These are phyloP conservation scores for Talaromyces piceae DNA, from an alignment of 2,329 filamentous ascomycete genomes.

Conservation along the genomic window DNA sequence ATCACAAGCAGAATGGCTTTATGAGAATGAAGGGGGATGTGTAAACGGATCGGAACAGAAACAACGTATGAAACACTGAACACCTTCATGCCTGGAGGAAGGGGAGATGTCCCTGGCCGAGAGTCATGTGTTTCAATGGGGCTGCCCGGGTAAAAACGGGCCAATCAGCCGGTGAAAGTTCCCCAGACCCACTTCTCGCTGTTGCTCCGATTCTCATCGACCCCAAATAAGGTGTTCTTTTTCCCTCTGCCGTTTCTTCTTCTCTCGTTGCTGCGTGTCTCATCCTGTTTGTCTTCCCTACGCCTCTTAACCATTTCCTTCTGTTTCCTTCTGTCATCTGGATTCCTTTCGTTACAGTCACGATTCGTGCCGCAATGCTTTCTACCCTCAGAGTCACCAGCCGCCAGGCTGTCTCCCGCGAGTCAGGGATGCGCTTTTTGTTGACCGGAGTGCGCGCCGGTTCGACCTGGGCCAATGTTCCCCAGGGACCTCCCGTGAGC, in stretches of 20 bases:
- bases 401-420: conserved; percentile 33
- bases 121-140: not conserved
- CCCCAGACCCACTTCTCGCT: not conserved
- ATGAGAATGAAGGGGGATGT: not conserved
- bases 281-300: not conserved
- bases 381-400: conserved; percentile 40
- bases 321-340: not conserved
- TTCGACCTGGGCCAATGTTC: conserved; percentile 84
- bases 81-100: not conserved
- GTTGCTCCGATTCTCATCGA: not conserved
- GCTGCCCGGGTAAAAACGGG: not conserved
- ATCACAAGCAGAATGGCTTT: not conserved
- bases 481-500: conserved; percentile 88
- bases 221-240: not conserved
- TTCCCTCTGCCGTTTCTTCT: not conserved
- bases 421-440: conserved; percentile 32
- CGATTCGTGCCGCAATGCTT: conserved; percentile 31
- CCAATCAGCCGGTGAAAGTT: not conserved
- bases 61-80: too few species aligned
- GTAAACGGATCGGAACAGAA: too few species aligned
- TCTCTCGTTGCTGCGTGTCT: not conserved
- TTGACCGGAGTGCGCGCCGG: conserved; percentile 50
- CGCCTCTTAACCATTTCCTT: not conserved
- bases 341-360: not conserved
- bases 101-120: not conserved